Evolutionary conservation across 441 rosid species (phyloP).

Genomic region (Eutrema salsugineum): DNA sequence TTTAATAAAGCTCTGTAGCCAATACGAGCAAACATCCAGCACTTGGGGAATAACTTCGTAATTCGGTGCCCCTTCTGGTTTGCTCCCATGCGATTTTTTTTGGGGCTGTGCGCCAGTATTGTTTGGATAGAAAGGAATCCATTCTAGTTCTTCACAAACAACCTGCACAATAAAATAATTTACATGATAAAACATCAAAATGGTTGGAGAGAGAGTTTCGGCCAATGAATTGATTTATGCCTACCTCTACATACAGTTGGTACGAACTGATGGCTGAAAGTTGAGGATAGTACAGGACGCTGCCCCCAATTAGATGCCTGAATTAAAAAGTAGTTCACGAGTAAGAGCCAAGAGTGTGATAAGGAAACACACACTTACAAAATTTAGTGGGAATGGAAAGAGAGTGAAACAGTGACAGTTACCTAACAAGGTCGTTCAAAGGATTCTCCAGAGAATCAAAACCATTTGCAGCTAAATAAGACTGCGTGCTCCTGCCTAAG

Average conservation of each 20-base stretch:
- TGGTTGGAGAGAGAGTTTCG: slow-evolving; percentile 9
- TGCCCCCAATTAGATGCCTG: slow-evolving; percentile 90
- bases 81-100: slow-evolving; percentile 52
- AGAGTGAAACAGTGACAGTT: slow-evolving; percentile 20
- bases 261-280: slow-evolving; percentile 93
- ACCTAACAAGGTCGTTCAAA: slow-evolving; percentile 73
- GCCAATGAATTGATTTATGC: slow-evolving; percentile 25
- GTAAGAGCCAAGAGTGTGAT: slow-evolving; percentile 15
- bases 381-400: neutral
- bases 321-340: slow-evolving; percentile 14
- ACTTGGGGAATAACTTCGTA: slow-evolving; percentile 63
- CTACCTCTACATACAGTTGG: slow-evolving; percentile 93
- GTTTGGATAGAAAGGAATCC: slow-evolving; percentile 87
- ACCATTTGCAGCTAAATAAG: slow-evolving; percentile 73
- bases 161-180: slow-evolving; percentile 48
- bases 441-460: slow-evolving; percentile 58
- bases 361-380: slow-evolving; percentile 4
- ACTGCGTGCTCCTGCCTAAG: slow-evolving; percentile 73
- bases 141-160: slow-evolving; percentile 93
- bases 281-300: slow-evolving; percentile 86
- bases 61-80: slow-evolving; percentile 66
- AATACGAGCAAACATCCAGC: slow-evolving; percentile 77
- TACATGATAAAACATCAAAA: slow-evolving; percentile 20
- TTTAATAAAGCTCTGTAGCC: slow-evolving; percentile 91
- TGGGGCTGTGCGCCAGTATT: slow-evolving; percentile 29